Percentiles rank a stretch among this genome's conserved stretches.
phyloP scores from a whole-genome alignment of 306 rosid species.

The Prunus fruticosa region DNA sequence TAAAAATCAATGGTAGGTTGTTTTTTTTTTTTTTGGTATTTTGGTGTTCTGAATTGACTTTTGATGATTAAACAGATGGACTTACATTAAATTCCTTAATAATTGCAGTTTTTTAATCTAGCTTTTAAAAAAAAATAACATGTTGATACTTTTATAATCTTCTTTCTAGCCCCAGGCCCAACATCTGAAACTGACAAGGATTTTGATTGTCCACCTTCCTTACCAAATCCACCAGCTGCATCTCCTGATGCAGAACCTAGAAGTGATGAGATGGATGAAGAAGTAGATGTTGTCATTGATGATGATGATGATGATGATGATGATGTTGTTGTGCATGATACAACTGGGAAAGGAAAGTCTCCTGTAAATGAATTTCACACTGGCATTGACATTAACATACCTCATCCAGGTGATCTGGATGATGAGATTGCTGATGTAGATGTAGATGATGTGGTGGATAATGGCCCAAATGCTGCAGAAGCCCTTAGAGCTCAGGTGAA shows the following conservation, averaged over 20 bases:
- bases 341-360: neutral
- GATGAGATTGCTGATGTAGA: slow-evolving; percentile 13
- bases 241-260: neutral
- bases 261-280: neutral
- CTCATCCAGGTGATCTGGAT: neutral
- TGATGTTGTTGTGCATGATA: neutral
- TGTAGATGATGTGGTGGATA: slow-evolving; percentile 7
- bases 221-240: neutral
- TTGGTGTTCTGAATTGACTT: neutral
- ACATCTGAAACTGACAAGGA: neutral
- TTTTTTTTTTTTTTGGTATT: neutral
- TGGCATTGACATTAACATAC: slow-evolving; percentile 3
- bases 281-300: neutral
- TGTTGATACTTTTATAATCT: neutral
- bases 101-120: neutral
- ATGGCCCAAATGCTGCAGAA: slow-evolving; percentile 10
- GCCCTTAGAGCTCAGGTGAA: slow-evolving; percentile 16
- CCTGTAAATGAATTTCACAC: neutral
- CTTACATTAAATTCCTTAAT: neutral
- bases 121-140: neutral
- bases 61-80: neutral
- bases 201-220: neutral
- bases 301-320: slow-evolving; percentile 7
- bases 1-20: too few relatives aligned
- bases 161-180: neutral